Conservation (phyloP, 768 basidiomycete genomes). For the Baorangia bicolor region DNA sequence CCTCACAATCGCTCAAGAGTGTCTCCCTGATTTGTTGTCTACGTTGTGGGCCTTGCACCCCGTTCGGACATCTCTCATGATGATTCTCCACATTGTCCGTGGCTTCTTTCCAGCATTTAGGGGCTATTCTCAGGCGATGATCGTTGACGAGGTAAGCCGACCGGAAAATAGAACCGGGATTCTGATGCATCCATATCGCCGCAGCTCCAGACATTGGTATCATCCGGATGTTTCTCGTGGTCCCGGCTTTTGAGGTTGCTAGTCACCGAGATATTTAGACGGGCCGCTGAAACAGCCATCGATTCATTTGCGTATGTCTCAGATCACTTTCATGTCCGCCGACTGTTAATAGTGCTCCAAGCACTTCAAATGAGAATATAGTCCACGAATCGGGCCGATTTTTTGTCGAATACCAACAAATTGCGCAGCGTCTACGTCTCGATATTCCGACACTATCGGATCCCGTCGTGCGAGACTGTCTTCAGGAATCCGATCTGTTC, state of each 20-base stretch:
- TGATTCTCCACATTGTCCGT: slow-evolving; percentile 65
- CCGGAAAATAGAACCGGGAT: slow-evolving; percentile 10
- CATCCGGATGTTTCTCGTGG: slow-evolving; percentile 73
- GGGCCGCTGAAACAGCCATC: slow-evolving; percentile 61
- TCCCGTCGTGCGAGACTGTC: slow-evolving; percentile 67
- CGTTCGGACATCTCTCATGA: slow-evolving; percentile 65
- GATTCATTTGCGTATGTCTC: slow-evolving; percentile 71
- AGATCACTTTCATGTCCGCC: slow-evolving; percentile 14
- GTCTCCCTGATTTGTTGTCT: slow-evolving; percentile 54
- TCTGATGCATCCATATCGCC: not conserved
- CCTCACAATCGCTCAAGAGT: slow-evolving; percentile 49
- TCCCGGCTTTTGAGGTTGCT: slow-evolving; percentile 57
- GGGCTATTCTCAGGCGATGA: slow-evolving; percentile 83
- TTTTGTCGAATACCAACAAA: slow-evolving; percentile 73
- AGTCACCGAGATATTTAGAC: slow-evolving; percentile 60
- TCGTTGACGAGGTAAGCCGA: slow-evolving; percentile 73
- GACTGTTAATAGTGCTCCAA: slow-evolving; percentile 26
- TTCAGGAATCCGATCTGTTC: slow-evolving; percentile 86
- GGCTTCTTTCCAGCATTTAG: slow-evolving; percentile 80
- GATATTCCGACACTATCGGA: slow-evolving; percentile 80
- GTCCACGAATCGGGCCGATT: slow-evolving; percentile 74
- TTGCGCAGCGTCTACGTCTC: slow-evolving; percentile 72
- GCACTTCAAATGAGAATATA: slow-evolving; percentile 67
- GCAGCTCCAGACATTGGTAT: slow-evolving; percentile 68
- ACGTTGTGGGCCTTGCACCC: slow-evolving; percentile 59